A percentile compares a stretch with the other conserved stretches of the same genome.
Conservation (phyloP, 2,329 filamentous ascomycete genomes). For the Talaromyces marneffei region DNA sequence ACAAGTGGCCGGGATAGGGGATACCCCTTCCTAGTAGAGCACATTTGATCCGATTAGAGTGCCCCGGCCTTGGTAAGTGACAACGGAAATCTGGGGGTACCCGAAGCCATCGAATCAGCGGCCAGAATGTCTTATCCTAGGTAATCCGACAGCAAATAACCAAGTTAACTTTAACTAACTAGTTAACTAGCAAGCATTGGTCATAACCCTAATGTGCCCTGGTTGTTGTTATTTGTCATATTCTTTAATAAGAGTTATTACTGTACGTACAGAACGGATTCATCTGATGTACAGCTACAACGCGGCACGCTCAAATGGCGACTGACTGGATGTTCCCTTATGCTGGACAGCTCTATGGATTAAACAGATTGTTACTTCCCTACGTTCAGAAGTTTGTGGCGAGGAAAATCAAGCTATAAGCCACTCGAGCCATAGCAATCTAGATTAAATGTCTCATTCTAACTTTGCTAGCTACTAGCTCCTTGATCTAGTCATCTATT, state of each 20-base stretch:
- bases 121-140: not conserved
- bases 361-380: not conserved
- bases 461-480: not conserved
- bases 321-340: not conserved
- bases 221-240: no score
- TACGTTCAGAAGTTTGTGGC: not conserved
- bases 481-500: not conserved
- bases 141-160: not conserved
- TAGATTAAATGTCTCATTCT: constrained; percentile 1
- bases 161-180: no score
- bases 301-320: constrained; percentile 1
- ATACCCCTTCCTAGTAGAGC: no score
- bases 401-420: not conserved
- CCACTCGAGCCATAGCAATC: not conserved
- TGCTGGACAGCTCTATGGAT: not conserved
- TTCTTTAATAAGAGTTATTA: no score
- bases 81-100: constrained; percentile 5
- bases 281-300: not conserved
- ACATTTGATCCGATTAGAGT: not conserved
- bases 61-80: not conserved
- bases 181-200: no score
- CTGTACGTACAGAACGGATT: not conserved
- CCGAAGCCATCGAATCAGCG: constrained; percentile 3
- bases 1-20: no score
- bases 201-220: not conserved